Base-by-base conservation (phyloP, 257 asterid species). In the Penstemon newberryi region DNA sequence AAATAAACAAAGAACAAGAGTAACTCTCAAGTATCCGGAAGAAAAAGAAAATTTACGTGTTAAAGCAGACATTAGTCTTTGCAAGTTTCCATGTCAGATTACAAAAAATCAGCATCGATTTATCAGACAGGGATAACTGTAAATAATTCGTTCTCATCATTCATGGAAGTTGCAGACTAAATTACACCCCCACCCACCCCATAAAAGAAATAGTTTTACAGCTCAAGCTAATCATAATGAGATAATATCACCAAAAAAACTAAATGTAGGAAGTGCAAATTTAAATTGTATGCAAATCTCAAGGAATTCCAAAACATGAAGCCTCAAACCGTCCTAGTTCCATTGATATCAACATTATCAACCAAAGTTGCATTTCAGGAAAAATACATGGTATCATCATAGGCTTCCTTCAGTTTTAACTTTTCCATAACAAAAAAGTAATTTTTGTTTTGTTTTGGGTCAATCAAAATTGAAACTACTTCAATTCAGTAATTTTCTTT, bases 71-170 rank as follows among this genome's bases (percentile, higher is more conserved):
- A 13, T 0, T 50, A 43, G 19, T 52, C 7, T 3, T 3, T 46
- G 73, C 58, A 63, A 58, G 59, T 50, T 67, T 67, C 67, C 66
- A 70, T 70, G 89, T 85, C 96, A 87, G 95, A 84, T 80, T 72
- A 80, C 81, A 83, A 61, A 63, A 3, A 12, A 62, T 82, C 92
- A 84, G 67, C 88, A 84, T 25, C 59, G 12, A 50, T n/a, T 15
- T 38, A 70, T 90, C 93, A 84, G 96, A 87, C 95, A 85, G 93
- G 95, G 96, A 87, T 90, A 90, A 90, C 96, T 87, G 95, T 77
- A 72, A 78, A 78, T 60, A 3, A 39, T 49, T 66, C 73, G 42
- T 52, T 73, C 78, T 90, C 96, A 81, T 87, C 91, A 87, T 72
- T 43, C 91, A 73, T 55, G 74, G 68, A 83, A 60, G 51, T 4